These are phyloP conservation scores for Circinella umbellata DNA, from an alignment of 371 early-diverging fungal genomes.

Conservation along the genomic window DNA sequence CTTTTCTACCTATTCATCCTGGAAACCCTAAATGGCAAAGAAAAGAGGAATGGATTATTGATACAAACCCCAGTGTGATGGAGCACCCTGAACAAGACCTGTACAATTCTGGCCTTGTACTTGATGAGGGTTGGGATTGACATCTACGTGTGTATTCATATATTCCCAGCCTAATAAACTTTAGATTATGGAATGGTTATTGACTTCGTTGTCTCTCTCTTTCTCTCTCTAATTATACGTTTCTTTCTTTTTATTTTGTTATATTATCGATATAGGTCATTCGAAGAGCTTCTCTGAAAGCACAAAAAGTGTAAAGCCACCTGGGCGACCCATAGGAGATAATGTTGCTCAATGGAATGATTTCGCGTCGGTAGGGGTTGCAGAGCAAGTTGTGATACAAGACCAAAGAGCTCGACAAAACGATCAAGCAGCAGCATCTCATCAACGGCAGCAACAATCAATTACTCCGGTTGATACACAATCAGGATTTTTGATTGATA, in stretches of 20 bases:
- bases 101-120: neutral
- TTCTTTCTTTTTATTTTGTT: no score
- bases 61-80: neutral
- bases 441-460: neutral
- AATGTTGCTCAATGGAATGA: neutral
- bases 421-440: neutral
- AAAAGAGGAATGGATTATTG: conserved; percentile 20
- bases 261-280: neutral
- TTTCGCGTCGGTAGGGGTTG: neutral
- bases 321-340: neutral
- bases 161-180: no score
- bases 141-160: no score
- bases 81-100: neutral
- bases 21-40: conserved; percentile 6
- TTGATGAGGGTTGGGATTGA: conserved; percentile 4
- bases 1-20: neutral
- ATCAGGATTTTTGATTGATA: conserved; percentile 1
- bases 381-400: neutral
- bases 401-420: neutral
- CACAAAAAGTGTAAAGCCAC: neutral
- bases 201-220: neutral
- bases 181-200: no score
- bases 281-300: neutral
- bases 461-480: neutral
- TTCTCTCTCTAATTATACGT: neutral